Base-by-base conservation (phyloP, 2,329 filamentous ascomycete species). In the Xylariaceae sp. region DNA sequence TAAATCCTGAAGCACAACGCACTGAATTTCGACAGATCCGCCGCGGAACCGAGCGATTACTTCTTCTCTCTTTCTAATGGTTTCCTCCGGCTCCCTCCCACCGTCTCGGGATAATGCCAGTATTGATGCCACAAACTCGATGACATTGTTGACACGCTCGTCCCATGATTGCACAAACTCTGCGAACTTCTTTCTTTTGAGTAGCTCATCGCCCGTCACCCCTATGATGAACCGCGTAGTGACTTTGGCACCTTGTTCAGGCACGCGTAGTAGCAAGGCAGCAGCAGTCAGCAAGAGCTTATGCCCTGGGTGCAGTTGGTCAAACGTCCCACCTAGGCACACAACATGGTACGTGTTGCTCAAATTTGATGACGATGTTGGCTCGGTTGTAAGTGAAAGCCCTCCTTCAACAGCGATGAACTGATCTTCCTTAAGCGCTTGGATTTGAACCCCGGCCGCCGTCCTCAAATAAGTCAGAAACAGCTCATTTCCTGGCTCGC, bases 221-320 rank as follows among this genome's bases (percentile, higher is more conserved):
- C 94, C 94, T 39, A 96, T 78, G 15, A 90, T 86, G 54, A 95
- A 78, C 11, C 77, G 77, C 53, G 81, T 80, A 18, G 74, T 70
- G 30, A 63, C 56, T 1, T 64, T 62, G 0, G 72, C 62, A 31
- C 63, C 59, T 31, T 69, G 61, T 39, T 69, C 58, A 0, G 75
- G 73, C 1, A 80, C 75, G 51, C 81, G 80, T 49, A 87, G 76
- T 14, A 90, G 77, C 48, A 96, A 80, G 0, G 85, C 81, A 0
- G 87, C 89, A 53, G 91, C 91, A n/a, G 91, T 90, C 17, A 99
- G 80, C 17, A 99, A 80, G n/a, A 97, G 77, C 71, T 97, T 99
- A 73, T 99, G 94, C 6, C 94, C 94, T 4, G 89, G 85, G 66
- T 99, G 94, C 18, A 99, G 79, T 69, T 97, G 90, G 67, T 99